A percentile compares a stretch with the other conserved stretches of the same genome.
Conservation (phyloP, 176 grass and related monocot species). For the Canna indica region DNA sequence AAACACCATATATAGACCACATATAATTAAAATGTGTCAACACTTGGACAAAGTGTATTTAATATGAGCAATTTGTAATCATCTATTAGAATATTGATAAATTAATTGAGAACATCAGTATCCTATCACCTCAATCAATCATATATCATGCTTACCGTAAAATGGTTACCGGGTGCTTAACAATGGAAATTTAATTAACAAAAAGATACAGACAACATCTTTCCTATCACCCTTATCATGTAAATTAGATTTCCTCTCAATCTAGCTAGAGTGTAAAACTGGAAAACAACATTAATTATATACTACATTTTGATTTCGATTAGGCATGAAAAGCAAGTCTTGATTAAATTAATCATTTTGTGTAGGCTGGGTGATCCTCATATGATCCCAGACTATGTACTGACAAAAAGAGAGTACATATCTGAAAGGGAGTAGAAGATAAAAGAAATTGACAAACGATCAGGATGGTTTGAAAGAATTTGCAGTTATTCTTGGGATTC, state of each 20-base stretch:
- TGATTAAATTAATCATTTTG: background rate
- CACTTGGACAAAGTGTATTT: too few species aligned
- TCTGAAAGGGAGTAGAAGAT: conserved; percentile 1
- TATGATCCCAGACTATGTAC: background rate
- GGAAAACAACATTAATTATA: background rate
- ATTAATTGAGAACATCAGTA: too few species aligned
- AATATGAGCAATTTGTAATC: too few species aligned
- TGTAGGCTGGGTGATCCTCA: background rate
- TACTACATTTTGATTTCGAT: background rate
- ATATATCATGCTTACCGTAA: background rate
- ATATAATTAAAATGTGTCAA: too few species aligned
- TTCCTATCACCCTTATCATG: too few species aligned
- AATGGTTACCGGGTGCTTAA: background rate
- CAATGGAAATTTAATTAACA: too few species aligned
- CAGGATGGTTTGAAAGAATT: conserved; percentile 51
- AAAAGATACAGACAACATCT: background rate
- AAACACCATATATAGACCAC: too few species aligned
- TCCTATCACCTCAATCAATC: background rate
- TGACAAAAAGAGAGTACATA: conserved; percentile 2
- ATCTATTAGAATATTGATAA: too few species aligned
- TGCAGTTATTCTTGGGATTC: conserved; percentile 28
- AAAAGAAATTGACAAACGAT: background rate
- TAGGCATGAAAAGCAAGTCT: conserved; percentile 2
- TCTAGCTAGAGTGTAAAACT: background rate
- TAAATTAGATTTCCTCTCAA: background rate